Conservation (phyloP, 2,329 filamentous ascomycete genomes). For the Ophiostoma sp. region DNA sequence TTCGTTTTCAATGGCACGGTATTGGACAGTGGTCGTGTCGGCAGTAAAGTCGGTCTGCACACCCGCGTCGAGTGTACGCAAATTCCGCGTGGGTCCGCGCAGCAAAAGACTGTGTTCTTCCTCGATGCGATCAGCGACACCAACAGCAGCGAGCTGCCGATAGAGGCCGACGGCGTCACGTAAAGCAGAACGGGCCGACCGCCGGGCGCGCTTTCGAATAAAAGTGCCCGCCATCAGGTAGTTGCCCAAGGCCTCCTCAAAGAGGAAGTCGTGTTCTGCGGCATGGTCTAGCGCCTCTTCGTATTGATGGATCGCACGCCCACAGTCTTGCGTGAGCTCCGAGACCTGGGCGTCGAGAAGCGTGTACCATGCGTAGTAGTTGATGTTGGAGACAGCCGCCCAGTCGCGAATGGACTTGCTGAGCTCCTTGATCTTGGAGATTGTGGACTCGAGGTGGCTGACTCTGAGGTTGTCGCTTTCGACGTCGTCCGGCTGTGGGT, state of each 20-base stretch:
- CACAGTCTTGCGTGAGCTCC: slow-evolving; percentile 61
- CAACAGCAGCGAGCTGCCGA: slow-evolving; percentile 66
- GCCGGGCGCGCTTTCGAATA: slow-evolving; percentile 61
- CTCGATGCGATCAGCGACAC: slow-evolving; percentile 67
- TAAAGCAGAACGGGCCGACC: slow-evolving; percentile 69
- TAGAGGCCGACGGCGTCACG: slow-evolving; percentile 68
- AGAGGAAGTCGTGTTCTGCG: slow-evolving; percentile 62
- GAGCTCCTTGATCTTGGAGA: slow-evolving; percentile 55
- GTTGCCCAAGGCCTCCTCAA: slow-evolving; percentile 73
- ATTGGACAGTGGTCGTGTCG: slow-evolving; percentile 55
- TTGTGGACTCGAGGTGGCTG: slow-evolving; percentile 44
- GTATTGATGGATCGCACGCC: slow-evolving; percentile 61
- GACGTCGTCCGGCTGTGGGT: slow-evolving; percentile 44
- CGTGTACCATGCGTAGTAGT: slow-evolving; percentile 69
- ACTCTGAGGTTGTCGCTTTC: slow-evolving; percentile 39
- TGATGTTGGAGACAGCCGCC: slow-evolving; percentile 64
- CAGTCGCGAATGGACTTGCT: slow-evolving; percentile 64
- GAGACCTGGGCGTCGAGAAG: slow-evolving; percentile 68
- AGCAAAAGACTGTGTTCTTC: slow-evolving; percentile 68
- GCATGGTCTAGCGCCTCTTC: slow-evolving; percentile 73
- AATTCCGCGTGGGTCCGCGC: slow-evolving; percentile 59
- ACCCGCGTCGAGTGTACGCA: slow-evolving; percentile 60
- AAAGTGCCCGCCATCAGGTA: slow-evolving; percentile 74
- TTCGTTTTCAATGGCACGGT: slow-evolving; percentile 46
- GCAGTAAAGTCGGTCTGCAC: slow-evolving; percentile 68